These are phyloP conservation scores for Aspergillus bridgeri DNA, from an alignment of 495 filamentous ascomycete genomes.

Conservation along the genomic window DNA sequence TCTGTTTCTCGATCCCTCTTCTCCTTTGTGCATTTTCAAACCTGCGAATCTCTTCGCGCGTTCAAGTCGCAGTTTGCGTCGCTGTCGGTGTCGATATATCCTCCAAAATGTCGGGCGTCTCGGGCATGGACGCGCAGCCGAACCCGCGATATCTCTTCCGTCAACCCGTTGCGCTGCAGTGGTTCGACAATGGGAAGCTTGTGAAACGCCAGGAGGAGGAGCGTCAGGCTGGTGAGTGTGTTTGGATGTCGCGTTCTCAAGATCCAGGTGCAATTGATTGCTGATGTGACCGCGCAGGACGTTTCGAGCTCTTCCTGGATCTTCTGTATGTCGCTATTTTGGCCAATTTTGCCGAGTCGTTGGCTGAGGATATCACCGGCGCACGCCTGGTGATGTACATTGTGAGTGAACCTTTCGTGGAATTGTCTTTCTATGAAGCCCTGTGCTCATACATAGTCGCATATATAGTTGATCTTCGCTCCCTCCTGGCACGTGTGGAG, in stretches of 20 bases:
- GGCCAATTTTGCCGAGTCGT: constrained; percentile 42
- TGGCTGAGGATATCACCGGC: constrained; percentile 42
- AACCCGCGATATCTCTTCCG: constrained; percentile 31
- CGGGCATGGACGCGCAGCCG: constrained; percentile 17
- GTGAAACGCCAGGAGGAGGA: constrained; percentile 34
- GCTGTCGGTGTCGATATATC: background rate
- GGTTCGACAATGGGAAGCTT: constrained; percentile 35
- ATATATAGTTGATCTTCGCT: constrained; percentile 32
- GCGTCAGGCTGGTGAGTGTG: constrained; percentile 29
- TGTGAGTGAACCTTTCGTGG: constrained; percentile 19
- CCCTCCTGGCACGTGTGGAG: constrained; percentile 50
- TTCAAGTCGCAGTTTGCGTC: background rate
- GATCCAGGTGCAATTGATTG: no score
- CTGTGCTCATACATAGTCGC: no score
- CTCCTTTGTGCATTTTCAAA: background rate
- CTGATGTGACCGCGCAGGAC: constrained; percentile 31
- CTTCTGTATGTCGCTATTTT: constrained; percentile 46
- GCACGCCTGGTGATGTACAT: constrained; percentile 44
- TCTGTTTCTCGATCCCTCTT: background rate
- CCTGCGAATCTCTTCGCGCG: background rate
- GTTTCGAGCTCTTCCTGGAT: constrained; percentile 50
- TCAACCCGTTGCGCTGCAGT: constrained; percentile 39
- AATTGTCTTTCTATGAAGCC: no score
- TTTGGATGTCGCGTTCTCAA: no score
- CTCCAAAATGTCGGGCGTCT: background rate